Conservation (phyloP, 2,329 filamentous ascomycete genomes). For the Aspergillus pseudoviridinutans region DNA sequence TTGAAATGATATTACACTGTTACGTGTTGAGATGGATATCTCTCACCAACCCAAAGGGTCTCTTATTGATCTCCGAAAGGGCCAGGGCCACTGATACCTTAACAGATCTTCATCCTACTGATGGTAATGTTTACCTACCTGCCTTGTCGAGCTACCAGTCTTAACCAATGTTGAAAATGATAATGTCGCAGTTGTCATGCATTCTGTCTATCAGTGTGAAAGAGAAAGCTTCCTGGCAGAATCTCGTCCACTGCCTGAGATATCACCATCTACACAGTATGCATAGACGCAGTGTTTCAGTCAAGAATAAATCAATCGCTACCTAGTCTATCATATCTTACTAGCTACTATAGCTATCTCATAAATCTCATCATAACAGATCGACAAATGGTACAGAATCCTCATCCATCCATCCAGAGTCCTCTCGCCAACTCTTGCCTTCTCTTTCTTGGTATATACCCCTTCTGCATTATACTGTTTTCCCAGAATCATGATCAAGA, state of each 20-base stretch:
- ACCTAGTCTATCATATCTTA: neutral
- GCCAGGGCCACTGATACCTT: too few species aligned
- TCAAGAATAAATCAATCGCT: neutral
- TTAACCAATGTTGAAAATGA: neutral
- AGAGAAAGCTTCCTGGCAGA: too few species aligned
- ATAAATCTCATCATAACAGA: neutral
- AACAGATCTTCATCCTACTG: too few species aligned
- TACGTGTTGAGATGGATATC: too few species aligned
- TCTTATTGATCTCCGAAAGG: too few species aligned
- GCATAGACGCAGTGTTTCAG: neutral
- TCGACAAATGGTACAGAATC: neutral
- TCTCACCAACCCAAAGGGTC: too few species aligned
- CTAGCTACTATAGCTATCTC: neutral
- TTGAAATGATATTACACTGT: too few species aligned
- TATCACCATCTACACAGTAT: too few species aligned
- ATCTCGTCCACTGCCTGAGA: too few species aligned
- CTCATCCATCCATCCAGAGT: neutral
- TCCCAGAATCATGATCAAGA: slow-evolving; percentile 3
- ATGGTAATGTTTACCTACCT: too few species aligned
- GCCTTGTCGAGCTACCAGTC: too few species aligned
- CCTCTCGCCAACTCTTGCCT: neutral
- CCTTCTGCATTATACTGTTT: slow-evolving; percentile 2
- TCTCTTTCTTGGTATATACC: slow-evolving; percentile 8
- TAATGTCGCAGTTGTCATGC: neutral
- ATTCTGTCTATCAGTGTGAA: neutral